Percentiles rank a stretch among this genome's conserved stretches.
Conservation (phyloP, 2,329 filamentous ascomycete species). For the Verticillium zaregamsianum region DNA sequence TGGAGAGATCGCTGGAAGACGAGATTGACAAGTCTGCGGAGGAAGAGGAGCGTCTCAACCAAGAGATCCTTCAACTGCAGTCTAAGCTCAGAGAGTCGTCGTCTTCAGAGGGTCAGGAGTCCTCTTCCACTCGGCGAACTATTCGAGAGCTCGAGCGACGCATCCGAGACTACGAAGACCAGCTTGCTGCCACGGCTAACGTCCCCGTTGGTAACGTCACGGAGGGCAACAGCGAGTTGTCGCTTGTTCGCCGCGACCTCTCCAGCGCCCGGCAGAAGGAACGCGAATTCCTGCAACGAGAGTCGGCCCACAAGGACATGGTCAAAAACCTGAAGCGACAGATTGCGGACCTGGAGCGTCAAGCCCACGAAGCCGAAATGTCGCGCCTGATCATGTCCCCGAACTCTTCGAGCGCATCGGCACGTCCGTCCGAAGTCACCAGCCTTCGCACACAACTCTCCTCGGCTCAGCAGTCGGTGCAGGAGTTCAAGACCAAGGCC, state of each 20-base stretch:
- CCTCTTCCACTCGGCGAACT: conserved; percentile 56
- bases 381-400: conserved; percentile 42
- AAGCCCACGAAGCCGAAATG: conserved; percentile 61
- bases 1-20: conserved; percentile 61
- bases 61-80: conserved; percentile 51
- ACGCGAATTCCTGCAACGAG: conserved; percentile 60
- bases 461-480: conserved; percentile 54
- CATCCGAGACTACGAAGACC: conserved; percentile 49
- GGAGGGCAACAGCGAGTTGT: conserved; percentile 50
- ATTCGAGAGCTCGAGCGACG: conserved; percentile 62
- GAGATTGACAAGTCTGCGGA: conserved; percentile 62
- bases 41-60: conserved; percentile 60
- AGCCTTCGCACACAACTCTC: conserved; percentile 58
- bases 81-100: conserved; percentile 38
- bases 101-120: conserved; percentile 46
- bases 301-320: conserved; percentile 57
- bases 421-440: conserved; percentile 51
- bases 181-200: conserved; percentile 29
- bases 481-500: conserved; percentile 46
- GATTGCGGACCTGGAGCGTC: conserved; percentile 62
- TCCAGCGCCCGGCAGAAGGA: conserved; percentile 63
- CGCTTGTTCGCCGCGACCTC: conserved; percentile 58
- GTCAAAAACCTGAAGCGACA: conserved; percentile 61
- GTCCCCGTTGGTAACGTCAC: conserved; percentile 25
- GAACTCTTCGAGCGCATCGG: conserved; percentile 46